A percentile compares a stretch with the other conserved stretches of the same genome.
Evolutionary conservation across 305 asterid genomes (phyloP).

Genomic region (Plantago coronopus): DNA sequence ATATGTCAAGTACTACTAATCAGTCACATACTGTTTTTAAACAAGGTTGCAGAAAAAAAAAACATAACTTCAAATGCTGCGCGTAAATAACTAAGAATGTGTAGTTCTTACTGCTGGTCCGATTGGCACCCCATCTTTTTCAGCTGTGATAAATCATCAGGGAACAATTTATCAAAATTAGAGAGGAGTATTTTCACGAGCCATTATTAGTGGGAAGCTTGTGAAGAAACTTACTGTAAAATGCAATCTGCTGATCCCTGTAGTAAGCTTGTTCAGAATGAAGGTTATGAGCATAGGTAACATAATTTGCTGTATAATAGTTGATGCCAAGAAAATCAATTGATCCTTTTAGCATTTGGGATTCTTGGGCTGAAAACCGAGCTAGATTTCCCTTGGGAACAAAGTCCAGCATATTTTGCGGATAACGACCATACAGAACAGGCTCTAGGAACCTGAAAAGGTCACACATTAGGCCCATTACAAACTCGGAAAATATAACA

Average conservation of each 20-base stretch:
- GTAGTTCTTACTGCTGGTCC: constrained; percentile 34
- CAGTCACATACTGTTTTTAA: too few relatives aligned
- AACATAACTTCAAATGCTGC: too few relatives aligned
- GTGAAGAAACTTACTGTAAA: constrained; percentile 20
- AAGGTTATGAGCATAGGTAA: constrained; percentile 25
- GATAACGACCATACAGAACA: constrained; percentile 32
- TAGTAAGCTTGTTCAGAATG: constrained; percentile 24
- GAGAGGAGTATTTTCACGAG: neutral
- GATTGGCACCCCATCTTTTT: constrained; percentile 37
- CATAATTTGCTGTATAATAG: constrained; percentile 49
- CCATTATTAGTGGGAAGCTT: neutral
- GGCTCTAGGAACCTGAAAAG: constrained; percentile 48
- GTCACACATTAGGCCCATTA: neutral
- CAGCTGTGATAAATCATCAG: constrained; percentile 20
- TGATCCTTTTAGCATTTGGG: constrained; percentile 36
- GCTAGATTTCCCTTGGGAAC: constrained; percentile 31
- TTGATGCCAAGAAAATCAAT: constrained; percentile 45
- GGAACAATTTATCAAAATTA: neutral
- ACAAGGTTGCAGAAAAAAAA: too few relatives aligned
- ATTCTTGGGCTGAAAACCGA: constrained; percentile 30
- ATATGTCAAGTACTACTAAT: neutral
- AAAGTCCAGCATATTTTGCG: constrained; percentile 30
- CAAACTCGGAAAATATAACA: neutral
- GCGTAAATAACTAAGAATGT: too few relatives aligned
- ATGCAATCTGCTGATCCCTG: constrained; percentile 27